Percentiles rank a stretch among this genome's conserved stretches.
Evolutionary conservation across 2,329 filamentous ascomycete genomes (phyloP).

Genomic region (Thielaviopsis populi): DNA sequence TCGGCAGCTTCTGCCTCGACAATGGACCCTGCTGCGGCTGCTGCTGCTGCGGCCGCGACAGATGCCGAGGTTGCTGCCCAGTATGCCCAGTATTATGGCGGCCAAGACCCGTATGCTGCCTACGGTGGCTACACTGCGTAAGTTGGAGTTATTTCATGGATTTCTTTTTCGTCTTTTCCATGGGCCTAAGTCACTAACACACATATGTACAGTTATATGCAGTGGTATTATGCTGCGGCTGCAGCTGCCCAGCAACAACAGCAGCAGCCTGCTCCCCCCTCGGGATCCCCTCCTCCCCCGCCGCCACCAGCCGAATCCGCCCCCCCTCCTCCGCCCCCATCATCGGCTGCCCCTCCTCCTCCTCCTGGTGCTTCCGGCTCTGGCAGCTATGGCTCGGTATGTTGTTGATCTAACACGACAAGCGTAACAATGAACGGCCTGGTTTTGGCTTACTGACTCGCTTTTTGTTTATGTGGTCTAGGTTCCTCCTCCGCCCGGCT

Average conservation of each 20-base stretch:
- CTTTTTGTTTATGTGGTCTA: not conserved
- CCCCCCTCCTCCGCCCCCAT: constrained; percentile 35
- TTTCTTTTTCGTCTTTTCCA: not conserved
- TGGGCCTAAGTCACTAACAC: constrained; percentile 16
- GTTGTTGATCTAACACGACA: constrained; percentile 21
- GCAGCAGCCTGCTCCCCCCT: constrained; percentile 29
- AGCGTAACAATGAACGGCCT: not conserved
- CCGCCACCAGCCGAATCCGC: constrained; percentile 40
- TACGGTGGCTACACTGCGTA: constrained; percentile 80
- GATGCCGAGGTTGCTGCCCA: constrained; percentile 56
- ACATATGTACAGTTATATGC: constrained; percentile 36
- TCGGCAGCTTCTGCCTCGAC: constrained; percentile 20
- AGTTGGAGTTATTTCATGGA: constrained; percentile 19
- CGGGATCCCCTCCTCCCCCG: constrained; percentile 47
- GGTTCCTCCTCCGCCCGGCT: constrained; percentile 11
- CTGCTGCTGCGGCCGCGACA: constrained; percentile 4
- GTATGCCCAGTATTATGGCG: constrained; percentile 68
- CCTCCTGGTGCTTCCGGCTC: constrained; percentile 34
- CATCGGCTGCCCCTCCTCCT: constrained; percentile 30
- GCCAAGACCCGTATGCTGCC: constrained; percentile 69
- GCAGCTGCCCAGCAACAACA: constrained; percentile 34
- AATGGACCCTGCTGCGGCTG: constrained; percentile 11
- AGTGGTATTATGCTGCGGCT: constrained; percentile 48
- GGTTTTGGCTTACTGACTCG: constrained; percentile 1
- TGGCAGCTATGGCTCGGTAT: constrained; percentile 48